Conservation (phyloP, 1,139 yeast species). For the Taphrina populina region DNA sequence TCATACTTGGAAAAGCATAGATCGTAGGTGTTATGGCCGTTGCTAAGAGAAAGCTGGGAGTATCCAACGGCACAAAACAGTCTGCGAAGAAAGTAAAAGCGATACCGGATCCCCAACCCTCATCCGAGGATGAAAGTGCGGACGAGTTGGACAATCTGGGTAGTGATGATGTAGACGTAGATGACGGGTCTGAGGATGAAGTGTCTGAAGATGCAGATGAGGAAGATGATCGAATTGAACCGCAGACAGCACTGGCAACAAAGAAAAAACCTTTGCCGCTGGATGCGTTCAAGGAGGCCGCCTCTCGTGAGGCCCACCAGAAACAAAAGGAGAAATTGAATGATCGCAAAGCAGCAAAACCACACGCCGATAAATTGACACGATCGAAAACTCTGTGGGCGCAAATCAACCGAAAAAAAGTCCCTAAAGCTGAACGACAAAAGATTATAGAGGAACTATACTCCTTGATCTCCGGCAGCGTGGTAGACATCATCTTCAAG, state of each 20-base stretch:
- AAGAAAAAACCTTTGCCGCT: slow-evolving; percentile 16
- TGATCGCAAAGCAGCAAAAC: slow-evolving; percentile 84
- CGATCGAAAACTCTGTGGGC: slow-evolving; percentile 90
- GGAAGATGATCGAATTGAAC: slow-evolving; percentile 36
- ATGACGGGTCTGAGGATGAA: slow-evolving; percentile 2
- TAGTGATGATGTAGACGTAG: neutral
- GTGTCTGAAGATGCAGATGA: slow-evolving; percentile 2
- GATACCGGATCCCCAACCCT: too few species aligned
- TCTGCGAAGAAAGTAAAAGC: neutral
- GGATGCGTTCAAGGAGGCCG: slow-evolving; percentile 30
- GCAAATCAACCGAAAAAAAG: slow-evolving; percentile 76
- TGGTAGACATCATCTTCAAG: slow-evolving; percentile 82
- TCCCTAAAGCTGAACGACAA: slow-evolving; percentile 75
- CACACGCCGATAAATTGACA: slow-evolving; percentile 80
- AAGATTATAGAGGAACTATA: slow-evolving; percentile 81
- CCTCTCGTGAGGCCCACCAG: slow-evolving; percentile 66
- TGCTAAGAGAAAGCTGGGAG: neutral
- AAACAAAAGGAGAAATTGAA: slow-evolving; percentile 76
- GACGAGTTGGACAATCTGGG: slow-evolving; percentile 42
- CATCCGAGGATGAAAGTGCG: slow-evolving; percentile 42
- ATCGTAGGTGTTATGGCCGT: neutral
- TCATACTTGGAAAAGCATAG: neutral
- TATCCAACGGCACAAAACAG: neutral
- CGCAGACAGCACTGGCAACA: slow-evolving; percentile 34
- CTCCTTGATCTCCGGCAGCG: slow-evolving; percentile 72